Conservation (phyloP, 1,139 yeast species). For the Debaryomyces psychrophilus region DNA sequence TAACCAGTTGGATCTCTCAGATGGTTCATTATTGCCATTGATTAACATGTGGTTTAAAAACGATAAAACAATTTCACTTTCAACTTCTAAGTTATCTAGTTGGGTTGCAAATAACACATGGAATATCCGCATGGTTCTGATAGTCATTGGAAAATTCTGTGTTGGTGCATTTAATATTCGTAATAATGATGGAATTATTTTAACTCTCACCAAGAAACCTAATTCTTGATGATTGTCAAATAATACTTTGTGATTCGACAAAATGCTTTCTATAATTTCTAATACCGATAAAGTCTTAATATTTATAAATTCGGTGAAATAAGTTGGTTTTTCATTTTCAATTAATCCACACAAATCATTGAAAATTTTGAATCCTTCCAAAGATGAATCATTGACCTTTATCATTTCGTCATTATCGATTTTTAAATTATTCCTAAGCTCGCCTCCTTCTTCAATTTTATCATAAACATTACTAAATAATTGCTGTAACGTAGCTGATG, state of each 20-base stretch:
- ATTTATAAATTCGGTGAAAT: conserved; percentile 46
- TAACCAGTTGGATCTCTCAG: conserved; percentile 56
- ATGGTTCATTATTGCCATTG: conserved; percentile 17
- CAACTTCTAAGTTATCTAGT: conserved; percentile 64
- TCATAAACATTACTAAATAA: conserved; percentile 77
- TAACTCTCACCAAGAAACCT: conserved; percentile 62
- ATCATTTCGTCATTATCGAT: conserved; percentile 49
- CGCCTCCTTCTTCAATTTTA: conserved; percentile 40
- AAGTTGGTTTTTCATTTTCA: conserved; percentile 59
- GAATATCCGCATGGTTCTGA: conserved; percentile 74
- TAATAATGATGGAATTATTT: conserved; percentile 74
- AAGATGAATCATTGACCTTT: conserved; percentile 54
- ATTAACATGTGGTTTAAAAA: conserved; percentile 67
- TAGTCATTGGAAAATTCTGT: conserved; percentile 65
- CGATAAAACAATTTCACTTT: conserved; percentile 79
- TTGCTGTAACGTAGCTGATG: conserved; percentile 91
- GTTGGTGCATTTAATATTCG: conserved; percentile 61
- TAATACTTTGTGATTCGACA: conserved; percentile 55
- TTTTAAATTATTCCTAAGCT: conserved; percentile 28
- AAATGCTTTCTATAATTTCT: conserved; percentile 75
- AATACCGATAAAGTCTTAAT: conserved; percentile 72
- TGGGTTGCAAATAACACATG: conserved; percentile 63
- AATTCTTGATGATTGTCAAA: conserved; percentile 68
- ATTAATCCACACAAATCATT: conserved; percentile 71
- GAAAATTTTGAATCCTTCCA: conserved; percentile 71